phyloP scores from a whole-genome alignment of 192 early-diverging fungal species.

The Pilobolus umbonatus region DNA sequence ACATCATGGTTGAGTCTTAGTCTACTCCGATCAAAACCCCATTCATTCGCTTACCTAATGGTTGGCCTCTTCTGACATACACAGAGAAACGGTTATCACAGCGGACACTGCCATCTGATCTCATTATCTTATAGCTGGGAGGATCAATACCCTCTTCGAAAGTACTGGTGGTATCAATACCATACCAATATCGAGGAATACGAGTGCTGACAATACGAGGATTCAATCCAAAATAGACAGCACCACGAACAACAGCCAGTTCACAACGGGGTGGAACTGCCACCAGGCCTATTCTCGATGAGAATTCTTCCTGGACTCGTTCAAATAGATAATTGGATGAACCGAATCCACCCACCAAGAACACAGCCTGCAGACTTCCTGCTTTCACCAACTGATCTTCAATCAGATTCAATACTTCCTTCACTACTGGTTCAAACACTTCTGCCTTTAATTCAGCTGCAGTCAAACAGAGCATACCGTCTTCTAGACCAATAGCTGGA shows the following conservation, averaged over 20 bases:
- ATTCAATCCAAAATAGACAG: constrained; percentile 49
- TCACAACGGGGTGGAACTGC: constrained; percentile 50
- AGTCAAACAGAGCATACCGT: constrained; percentile 43
- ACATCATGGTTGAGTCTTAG: not conserved
- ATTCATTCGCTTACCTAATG: constrained; percentile 17
- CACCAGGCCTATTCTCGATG: constrained; percentile 38
- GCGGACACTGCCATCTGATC: constrained; percentile 41
- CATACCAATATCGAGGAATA: constrained; percentile 48
- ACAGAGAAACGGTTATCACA: constrained; percentile 48
- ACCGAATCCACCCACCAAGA: constrained; percentile 56
- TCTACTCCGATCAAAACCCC: too few species aligned
- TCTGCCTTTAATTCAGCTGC: constrained; percentile 42
- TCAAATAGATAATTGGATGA: constrained; percentile 47
- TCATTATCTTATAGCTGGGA: constrained; percentile 37
- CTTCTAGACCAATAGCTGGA: constrained; percentile 45
- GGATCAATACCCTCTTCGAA: constrained; percentile 49
- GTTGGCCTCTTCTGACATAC: constrained; percentile 36
- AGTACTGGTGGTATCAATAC: constrained; percentile 43
- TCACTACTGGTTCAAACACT: constrained; percentile 52
- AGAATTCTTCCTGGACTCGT: constrained; percentile 44
- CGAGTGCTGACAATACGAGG: constrained; percentile 44
- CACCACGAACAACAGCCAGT: constrained; percentile 48
- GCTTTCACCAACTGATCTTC: constrained; percentile 43
- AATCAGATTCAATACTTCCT: constrained; percentile 45
- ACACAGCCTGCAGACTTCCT: constrained; percentile 42